These are phyloP conservation scores for Backusella tuberculispora DNA, from an alignment of 192 early-diverging fungal species.

Conservation along the genomic window DNA sequence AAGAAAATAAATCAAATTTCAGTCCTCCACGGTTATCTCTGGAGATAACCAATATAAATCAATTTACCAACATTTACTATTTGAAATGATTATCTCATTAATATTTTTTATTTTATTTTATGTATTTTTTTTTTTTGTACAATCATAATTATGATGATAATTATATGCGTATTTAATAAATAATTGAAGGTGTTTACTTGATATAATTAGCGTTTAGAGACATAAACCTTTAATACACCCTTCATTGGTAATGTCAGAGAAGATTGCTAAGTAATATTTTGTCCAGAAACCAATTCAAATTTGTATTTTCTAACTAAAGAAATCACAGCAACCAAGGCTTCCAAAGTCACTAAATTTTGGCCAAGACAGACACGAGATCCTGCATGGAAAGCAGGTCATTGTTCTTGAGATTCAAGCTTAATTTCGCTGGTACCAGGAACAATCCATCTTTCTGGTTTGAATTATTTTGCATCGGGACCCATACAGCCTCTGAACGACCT, in stretches of 20 bases:
- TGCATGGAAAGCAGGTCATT: slow-evolving; percentile 60
- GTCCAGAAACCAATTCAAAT: slow-evolving; percentile 40
- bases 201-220: too few species aligned
- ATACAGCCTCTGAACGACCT: slow-evolving; percentile 49
- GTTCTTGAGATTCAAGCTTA: slow-evolving; percentile 44
- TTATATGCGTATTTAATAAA: too few species aligned
- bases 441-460: slow-evolving; percentile 71
- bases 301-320: slow-evolving; percentile 39
- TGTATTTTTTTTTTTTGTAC: too few species aligned
- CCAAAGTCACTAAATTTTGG: slow-evolving; percentile 48
- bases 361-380: slow-evolving; percentile 48
- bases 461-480: slow-evolving; percentile 65
- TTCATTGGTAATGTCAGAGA: slow-evolving; percentile 37
- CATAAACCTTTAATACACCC: too few species aligned
- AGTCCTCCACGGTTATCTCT: too few species aligned
- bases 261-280: slow-evolving; percentile 27
- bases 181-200: too few species aligned
- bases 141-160: too few species aligned
- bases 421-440: slow-evolving; percentile 37
- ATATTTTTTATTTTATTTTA: too few species aligned
- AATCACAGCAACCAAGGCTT: slow-evolving; percentile 42
- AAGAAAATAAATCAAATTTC: too few species aligned
- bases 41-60: too few species aligned
- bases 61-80: too few species aligned
- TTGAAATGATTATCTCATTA: too few species aligned